Conservation (phyloP, 1,284 basidiomycete genomes). For the Vanrija pseudolonga region DNA sequence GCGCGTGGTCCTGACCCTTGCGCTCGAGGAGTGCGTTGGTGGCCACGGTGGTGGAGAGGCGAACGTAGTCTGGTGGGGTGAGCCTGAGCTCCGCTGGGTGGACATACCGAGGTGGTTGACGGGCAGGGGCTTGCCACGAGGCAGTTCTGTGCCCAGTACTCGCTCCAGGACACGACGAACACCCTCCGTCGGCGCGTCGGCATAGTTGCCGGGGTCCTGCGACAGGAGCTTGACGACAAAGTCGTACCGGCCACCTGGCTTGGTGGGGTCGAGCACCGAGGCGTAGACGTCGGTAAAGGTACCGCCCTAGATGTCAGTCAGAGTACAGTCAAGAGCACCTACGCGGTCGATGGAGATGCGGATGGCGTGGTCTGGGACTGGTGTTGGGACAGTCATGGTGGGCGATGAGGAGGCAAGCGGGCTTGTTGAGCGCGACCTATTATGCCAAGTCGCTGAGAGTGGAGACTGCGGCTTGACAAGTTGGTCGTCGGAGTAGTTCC, state of each 20-base stretch:
- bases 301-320: constrained; percentile 23
- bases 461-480: too few species aligned
- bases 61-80: constrained; percentile 76
- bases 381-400: constrained; percentile 17
- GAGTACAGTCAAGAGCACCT: constrained; percentile 8
- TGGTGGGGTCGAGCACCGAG: constrained; percentile 17
- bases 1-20: constrained; percentile 84
- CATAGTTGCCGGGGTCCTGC: constrained; percentile 77
- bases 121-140: constrained; percentile 49
- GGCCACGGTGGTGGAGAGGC: constrained; percentile 87
- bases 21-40: constrained; percentile 95
- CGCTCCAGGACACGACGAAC: constrained; percentile 84
- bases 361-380: constrained; percentile 39
- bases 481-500: too few species aligned
- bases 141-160: constrained; percentile 56
- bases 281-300: constrained; percentile 48
- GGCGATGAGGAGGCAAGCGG: neutral
- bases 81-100: constrained; percentile 6
- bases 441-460: neutral
- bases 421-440: neutral
- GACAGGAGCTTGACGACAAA: constrained; percentile 63
- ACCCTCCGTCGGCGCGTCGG: constrained; percentile 83
- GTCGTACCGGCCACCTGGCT: constrained; percentile 19
- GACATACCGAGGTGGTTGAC: constrained; percentile 69
- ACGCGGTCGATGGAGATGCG: constrained; percentile 41